Percentiles rank a stretch among this genome's conserved stretches.
phyloP scores from a whole-genome alignment of 1,139 yeast genomes.

The Suhomyces bolitotheri region DNA sequence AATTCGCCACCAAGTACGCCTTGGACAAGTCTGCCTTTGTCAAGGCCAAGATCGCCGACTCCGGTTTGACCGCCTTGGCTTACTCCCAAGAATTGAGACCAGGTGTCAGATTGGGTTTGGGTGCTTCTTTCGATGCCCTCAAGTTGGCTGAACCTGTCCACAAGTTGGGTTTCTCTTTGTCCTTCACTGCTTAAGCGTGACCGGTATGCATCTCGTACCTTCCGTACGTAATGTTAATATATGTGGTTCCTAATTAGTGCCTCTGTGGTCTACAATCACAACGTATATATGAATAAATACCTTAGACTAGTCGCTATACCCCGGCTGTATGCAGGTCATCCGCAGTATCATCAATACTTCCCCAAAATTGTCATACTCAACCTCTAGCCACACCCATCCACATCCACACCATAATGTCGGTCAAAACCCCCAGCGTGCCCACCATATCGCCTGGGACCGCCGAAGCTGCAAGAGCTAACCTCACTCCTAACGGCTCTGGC shows the following conservation, averaged over 20 bases:
- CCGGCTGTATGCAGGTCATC: background rate
- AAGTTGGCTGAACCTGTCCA: conserved; percentile 97
- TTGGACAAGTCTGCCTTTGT: conserved; percentile 85
- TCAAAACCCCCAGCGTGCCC: conserved; percentile 6
- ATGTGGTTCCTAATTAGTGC: conserved; percentile 5
- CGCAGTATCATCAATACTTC: background rate
- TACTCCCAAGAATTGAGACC: conserved; percentile 96
- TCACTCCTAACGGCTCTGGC: conserved; percentile 4
- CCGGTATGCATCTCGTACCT: conserved; percentile 5
- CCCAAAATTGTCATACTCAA: too few relatives aligned
- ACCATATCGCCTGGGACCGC: conserved; percentile 7
- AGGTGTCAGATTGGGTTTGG: conserved; percentile 96
- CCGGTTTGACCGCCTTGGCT: conserved; percentile 91
- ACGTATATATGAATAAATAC: too few relatives aligned
- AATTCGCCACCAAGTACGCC: conserved; percentile 93
- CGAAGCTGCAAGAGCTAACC: conserved; percentile 1
- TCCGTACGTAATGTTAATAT: conserved; percentile 8
- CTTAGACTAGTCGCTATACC: too few relatives aligned
- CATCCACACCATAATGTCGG: conserved; percentile 4
- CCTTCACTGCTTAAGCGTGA: conserved; percentile 74
- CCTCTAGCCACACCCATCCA: too few relatives aligned
- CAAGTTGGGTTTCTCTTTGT: conserved; percentile 93
- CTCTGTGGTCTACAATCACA: too few relatives aligned
- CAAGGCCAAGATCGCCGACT: conserved; percentile 96
- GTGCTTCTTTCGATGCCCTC: conserved; percentile 95